These are phyloP conservation scores for Globisporangium takayamanum DNA, from an alignment of 352 stramenopile genomes.

Conservation along the genomic window DNA sequence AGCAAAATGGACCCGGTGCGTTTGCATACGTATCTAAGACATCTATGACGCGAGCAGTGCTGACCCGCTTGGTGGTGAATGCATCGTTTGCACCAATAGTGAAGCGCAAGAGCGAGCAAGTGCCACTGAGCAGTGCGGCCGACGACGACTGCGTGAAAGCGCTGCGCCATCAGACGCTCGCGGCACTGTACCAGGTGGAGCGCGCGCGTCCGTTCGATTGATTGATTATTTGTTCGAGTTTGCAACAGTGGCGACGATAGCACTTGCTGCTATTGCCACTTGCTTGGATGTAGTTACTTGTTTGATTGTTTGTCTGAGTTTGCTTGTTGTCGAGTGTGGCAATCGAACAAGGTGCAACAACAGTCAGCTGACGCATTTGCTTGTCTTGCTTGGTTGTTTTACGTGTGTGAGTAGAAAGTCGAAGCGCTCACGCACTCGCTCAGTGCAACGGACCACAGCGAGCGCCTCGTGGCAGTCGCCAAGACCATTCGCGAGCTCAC, in stretches of 20 bases:
- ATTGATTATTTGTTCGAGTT: neutral
- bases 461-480: conserved; percentile 44
- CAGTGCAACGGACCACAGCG: conserved; percentile 45
- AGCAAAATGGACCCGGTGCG: conserved; percentile 22
- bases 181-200: conserved; percentile 66
- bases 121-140: conserved; percentile 11
- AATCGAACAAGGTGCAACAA: too few species aligned
- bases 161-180: conserved; percentile 51
- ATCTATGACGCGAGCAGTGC: neutral
- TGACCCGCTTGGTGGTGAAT: neutral
- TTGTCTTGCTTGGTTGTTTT: conserved; percentile 2
- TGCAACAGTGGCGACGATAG: neutral
- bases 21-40: neutral
- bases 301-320: conserved; percentile 7
- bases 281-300: conserved; percentile 1
- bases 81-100: neutral
- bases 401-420: conserved; percentile 53
- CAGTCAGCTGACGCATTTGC: neutral
- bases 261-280: conserved; percentile 5
- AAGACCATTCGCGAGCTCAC: conserved; percentile 67
- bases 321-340: neutral
- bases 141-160: conserved; percentile 37
- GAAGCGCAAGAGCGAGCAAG: conserved; percentile 50
- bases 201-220: conserved; percentile 36
- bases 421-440: conserved; percentile 48